phyloP scores from a whole-genome alignment of 768 basidiomycete species.

The Suillus luteus region DNA sequence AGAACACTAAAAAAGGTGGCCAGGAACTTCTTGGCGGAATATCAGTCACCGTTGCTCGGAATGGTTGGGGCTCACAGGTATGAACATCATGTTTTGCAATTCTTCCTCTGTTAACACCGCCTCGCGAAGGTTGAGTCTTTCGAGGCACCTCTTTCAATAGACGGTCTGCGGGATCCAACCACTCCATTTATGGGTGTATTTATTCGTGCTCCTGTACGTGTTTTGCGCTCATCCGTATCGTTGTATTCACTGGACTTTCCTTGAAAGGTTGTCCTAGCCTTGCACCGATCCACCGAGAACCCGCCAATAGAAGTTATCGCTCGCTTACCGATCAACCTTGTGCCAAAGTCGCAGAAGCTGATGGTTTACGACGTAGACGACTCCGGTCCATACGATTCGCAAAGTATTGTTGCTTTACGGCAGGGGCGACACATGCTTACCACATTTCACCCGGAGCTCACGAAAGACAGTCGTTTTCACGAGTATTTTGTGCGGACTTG shows the following conservation, averaged over 20 bases:
- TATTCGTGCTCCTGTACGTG: constrained; percentile 86
- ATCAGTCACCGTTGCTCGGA: constrained; percentile 77
- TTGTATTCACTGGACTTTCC: not conserved
- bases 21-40: constrained; percentile 86
- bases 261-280: constrained; percentile 60
- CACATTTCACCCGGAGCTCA: constrained; percentile 94
- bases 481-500: constrained; percentile 86
- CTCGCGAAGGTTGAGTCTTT: constrained; percentile 81
- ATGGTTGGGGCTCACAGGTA: constrained; percentile 95
- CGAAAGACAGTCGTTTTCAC: constrained; percentile 84
- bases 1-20: constrained; percentile 81
- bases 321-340: constrained; percentile 57
- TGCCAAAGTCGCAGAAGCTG: constrained; percentile 40
- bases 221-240: not conserved
- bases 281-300: constrained; percentile 48
- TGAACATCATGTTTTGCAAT: constrained; percentile 20
- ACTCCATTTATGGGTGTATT: constrained; percentile 81
- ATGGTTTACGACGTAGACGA: constrained; percentile 44
- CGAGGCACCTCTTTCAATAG: constrained; percentile 71
- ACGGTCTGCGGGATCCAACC: constrained; percentile 58
- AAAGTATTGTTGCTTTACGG: constrained; percentile 78
- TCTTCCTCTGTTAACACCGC: not conserved
- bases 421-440: constrained; percentile 86
- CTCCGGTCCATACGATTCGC: constrained; percentile 54
- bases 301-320: constrained; percentile 71